A percentile compares a stretch with the other conserved stretches of the same genome.
phyloP scores from a whole-genome alignment of 768 basidiomycete genomes.

The Amanita muscaria region DNA sequence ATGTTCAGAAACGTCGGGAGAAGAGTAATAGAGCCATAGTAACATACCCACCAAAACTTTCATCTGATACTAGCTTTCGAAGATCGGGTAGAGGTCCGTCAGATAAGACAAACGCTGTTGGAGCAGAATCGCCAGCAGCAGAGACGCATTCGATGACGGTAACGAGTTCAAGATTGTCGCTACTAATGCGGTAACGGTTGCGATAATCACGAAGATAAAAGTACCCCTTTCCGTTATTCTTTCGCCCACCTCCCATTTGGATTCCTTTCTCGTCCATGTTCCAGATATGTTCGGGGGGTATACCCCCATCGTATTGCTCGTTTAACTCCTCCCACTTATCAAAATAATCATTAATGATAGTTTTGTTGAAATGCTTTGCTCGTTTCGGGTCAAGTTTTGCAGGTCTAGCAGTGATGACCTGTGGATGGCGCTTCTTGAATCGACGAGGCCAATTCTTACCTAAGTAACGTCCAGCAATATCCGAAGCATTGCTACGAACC shows the following conservation, averaged over 20 bases:
- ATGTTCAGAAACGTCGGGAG: background rate
- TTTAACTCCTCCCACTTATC: background rate
- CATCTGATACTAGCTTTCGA: slow-evolving; percentile 4
- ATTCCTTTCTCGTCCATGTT: no score
- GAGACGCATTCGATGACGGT: slow-evolving; percentile 32
- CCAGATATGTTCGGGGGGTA: no score
- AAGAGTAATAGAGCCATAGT: slow-evolving; percentile 34
- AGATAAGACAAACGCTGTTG: slow-evolving; percentile 15
- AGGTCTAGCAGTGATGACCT: no score
- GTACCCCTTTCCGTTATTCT: slow-evolving; percentile 1
- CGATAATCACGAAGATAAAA: background rate
- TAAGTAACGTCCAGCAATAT: background rate
- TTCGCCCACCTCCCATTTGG: slow-evolving; percentile 16
- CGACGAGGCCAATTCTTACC: background rate
- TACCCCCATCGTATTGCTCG: background rate
- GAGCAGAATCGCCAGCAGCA: slow-evolving; percentile 23
- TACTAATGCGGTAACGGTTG: slow-evolving; percentile 15
- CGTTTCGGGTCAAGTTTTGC: no score
- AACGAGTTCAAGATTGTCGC: slow-evolving; percentile 31
- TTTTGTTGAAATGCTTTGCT: slow-evolving; percentile 1
- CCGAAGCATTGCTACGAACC: no score
- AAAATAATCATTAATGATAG: slow-evolving; percentile 3
- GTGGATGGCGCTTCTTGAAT: no score
- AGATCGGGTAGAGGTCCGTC: slow-evolving; percentile 14
- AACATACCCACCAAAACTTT: slow-evolving; percentile 29